Base-by-base conservation (phyloP, 495 filamentous ascomycete genomes). In the Trypethelium eluteriae region DNA sequence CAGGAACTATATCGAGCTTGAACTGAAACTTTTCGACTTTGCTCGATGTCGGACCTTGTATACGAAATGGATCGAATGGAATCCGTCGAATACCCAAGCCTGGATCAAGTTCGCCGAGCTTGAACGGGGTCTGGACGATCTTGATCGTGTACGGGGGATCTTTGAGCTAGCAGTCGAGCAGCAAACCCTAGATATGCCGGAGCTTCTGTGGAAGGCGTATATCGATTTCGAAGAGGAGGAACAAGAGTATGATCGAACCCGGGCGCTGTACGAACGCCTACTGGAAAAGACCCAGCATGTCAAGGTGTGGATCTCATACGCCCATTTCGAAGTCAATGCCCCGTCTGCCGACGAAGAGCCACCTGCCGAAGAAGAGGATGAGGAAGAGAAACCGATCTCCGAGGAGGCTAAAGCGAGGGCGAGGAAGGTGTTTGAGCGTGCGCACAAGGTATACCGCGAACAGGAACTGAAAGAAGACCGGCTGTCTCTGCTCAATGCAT, bases 251-350 rank as follows among this genome's bases (percentile, higher is more conserved):
- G 92, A 90, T 39, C 81, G 85, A 39, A 88, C 91, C 2, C 82
- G 94, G 57, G 75, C 79, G n/a, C 79, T 98, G 62, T 98, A 98
- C 78, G 94, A 98, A 79, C 85, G 94, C 35, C 81, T 98, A 34
- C 82, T 98, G 44, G 79, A 90, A 74, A 96, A 93, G 86, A 96
- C 95, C 18, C 89, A 91, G 74, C 95, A 98, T 73, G 91, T 96
- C 80, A 97, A 97, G 82, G 94, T 98, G 63, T 98, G 94, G 94
- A 96, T 92, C 79, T 89, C 86, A 74, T 98, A 93, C 77, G 95
- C 94, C 14, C 90, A 92, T 72, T 98, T 98, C 76, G 94, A 98
- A 77, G 90, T 97, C 80, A 93, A 93, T 71, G 84, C 93, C 0
- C 84, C 85, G 36, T 85, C 89, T 14, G 86, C 85, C 47, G 90